These are phyloP conservation scores for Apiotrichum sp. DNA, from an alignment of 1,284 basidiomycete species.

Conservation along the genomic window DNA sequence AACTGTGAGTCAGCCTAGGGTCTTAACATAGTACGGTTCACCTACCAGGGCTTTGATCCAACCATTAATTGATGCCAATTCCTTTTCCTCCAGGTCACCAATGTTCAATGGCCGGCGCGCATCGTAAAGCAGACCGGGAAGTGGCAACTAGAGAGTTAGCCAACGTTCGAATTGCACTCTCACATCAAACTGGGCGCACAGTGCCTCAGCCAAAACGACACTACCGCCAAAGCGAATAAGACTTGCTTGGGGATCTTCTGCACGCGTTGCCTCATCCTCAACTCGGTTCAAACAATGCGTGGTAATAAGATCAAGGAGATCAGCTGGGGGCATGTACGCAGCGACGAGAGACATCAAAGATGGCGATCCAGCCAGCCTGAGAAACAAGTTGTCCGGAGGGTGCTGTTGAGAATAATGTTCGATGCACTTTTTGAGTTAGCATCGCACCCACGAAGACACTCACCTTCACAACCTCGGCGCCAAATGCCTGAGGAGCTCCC, in stretches of 20 bases:
- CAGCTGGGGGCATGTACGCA: constrained; percentile 16
- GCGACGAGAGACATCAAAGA: constrained; percentile 22
- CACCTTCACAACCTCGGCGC: constrained; percentile 27
- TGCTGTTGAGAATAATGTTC: constrained; percentile 15
- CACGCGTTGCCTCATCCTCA: constrained; percentile 22
- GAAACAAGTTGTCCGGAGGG: constrained; percentile 33
- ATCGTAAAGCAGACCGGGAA: constrained; percentile 27
- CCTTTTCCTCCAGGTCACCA: constrained; percentile 31
- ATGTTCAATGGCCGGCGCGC: constrained; percentile 35
- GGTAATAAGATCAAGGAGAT: constrained; percentile 21
- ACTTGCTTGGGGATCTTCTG: constrained; percentile 42
- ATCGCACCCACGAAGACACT: background rate
- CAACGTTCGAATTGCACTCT: constrained; percentile 7
- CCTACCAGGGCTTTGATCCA: constrained; percentile 45
- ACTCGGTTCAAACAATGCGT: constrained; percentile 24
- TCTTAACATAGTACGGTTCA: background rate
- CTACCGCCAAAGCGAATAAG: constrained; percentile 44
- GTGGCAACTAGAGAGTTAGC: constrained; percentile 19
- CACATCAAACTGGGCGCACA: constrained; percentile 36
- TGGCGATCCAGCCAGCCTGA: constrained; percentile 27
- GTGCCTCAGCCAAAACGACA: constrained; percentile 37
- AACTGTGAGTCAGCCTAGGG: constrained; percentile 25
- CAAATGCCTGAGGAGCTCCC: constrained; percentile 24
- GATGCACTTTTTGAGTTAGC: constrained; percentile 18
- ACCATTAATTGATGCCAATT: constrained; percentile 36